Evolutionary conservation across 2,329 filamentous ascomycete species (phyloP), one percentile per base, ranked within the genome.

Genomic region (Furcasterigmium sp.): DNA sequence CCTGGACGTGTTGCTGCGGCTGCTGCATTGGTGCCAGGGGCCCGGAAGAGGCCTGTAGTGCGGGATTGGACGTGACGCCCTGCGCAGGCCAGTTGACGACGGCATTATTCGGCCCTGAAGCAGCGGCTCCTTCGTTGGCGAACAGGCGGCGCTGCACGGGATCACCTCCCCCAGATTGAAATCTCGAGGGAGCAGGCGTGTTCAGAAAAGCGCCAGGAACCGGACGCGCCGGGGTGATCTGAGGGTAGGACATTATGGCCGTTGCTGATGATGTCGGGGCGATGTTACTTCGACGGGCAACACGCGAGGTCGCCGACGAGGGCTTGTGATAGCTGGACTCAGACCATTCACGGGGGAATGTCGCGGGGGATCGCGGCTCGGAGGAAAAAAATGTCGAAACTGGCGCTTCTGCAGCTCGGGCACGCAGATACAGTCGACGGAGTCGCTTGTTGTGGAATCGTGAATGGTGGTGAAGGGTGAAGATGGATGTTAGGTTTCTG

Each of bases 171-270:
- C 35, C 21, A 21, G 41, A 28, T 42, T 53, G 39, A 53, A 65
- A 73, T 52, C 72, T 70, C 41, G 73, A 72, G 42, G 68, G 62
- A 28, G 76, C 70, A 44, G 87, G 87, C 18, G 87, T 91, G 55
- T 84, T 80, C 57, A 89, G 67, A 59, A 84, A 91, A 56, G 83
- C 82, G 68, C 87, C 87, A 36, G 87, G 87, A 38, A 89, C 72
- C 48, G 80, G 80, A 55, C 85, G 81, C 67, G 84, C 75, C 30
- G 87, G 87, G 44, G 87, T 87, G 50, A 67, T 68, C 52, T 68
- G 67, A 19, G 71, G 65, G 51, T 78, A 76, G 41, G 78, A 70
- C 78, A 82, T 82, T 53, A 48, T 58, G 29, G n/a, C 8, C 29
- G 13, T 19, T 50, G 52, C 52, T 44, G 46, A 53, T 44, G 43